These are phyloP conservation scores for Candida maltosa DNA, from an alignment of 805 yeast species.

Conservation along the genomic window DNA sequence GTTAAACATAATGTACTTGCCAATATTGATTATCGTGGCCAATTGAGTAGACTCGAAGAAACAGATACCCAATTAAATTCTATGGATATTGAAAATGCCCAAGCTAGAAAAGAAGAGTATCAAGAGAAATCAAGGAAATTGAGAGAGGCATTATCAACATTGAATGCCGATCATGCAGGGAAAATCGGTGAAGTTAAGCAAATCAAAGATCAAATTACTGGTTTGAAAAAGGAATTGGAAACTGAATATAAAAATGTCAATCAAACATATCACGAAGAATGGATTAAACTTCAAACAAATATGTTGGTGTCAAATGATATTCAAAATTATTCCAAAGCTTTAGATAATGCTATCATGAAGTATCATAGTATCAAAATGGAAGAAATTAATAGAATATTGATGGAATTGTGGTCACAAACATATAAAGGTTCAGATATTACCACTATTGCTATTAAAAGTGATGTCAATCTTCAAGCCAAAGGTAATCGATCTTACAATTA, in stretches of 20 bases:
- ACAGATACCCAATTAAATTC: conserved; percentile 38
- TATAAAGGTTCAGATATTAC: conserved; percentile 96
- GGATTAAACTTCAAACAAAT: conserved; percentile 74
- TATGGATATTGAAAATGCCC: conserved; percentile 57
- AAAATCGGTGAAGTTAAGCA: conserved; percentile 85
- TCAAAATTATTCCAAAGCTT: conserved; percentile 74
- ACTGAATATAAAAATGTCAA: conserved; percentile 73
- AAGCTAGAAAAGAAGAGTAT: conserved; percentile 55
- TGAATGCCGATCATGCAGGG: conserved; percentile 67
- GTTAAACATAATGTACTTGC: conserved; percentile 63
- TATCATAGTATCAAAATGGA: conserved; percentile 89
- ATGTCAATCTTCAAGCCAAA: conserved; percentile 50
- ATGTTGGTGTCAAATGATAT: conserved; percentile 77
- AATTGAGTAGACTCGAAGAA: conserved; percentile 35
- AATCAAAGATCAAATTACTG: conserved; percentile 64
- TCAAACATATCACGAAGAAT: conserved; percentile 59
- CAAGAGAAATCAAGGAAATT: conserved; percentile 54
- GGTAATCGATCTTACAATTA: conserved; percentile 78
- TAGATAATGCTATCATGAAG: conserved; percentile 91
- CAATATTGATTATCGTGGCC: conserved; percentile 55
- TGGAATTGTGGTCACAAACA: conserved; percentile 91
- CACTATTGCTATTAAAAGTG: conserved; percentile 81
- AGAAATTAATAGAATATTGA: conserved; percentile 82
- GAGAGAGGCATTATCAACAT: conserved; percentile 44
- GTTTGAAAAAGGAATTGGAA: conserved; percentile 54